Percentiles rank a stretch among this genome's conserved stretches.
Conservation (phyloP, 1,284 basidiomycete genomes). For the Dichomitus squalens region DNA sequence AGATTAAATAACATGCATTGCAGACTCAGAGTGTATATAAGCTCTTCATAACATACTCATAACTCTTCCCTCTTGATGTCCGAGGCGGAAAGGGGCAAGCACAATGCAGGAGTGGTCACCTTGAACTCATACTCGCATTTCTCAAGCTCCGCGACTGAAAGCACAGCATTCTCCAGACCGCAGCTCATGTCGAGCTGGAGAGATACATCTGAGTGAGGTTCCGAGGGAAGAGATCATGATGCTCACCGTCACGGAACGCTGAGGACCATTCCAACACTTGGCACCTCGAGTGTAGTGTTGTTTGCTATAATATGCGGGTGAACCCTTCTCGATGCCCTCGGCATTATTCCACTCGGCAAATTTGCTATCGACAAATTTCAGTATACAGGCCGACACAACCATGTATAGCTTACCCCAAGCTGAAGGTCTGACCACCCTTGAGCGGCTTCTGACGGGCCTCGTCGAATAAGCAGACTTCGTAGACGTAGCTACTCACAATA, state of each 20-base stretch:
- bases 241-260: conserved; percentile 76
- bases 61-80: conserved; percentile 53
- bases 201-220: not conserved
- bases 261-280: conserved; percentile 97
- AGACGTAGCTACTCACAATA: conserved; percentile 73
- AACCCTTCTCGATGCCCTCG: conserved; percentile 54
- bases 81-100: conserved; percentile 54
- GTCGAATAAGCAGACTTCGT: conserved; percentile 95
- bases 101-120: conserved; percentile 88
- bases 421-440: conserved; percentile 78
- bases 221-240: not conserved
- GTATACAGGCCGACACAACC: too few species aligned
- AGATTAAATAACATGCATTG: not conserved
- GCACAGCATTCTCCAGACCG: conserved; percentile 84
- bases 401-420: conserved; percentile 72
- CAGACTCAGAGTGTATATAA: not conserved
- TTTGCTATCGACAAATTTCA: conserved; percentile 46
- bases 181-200: conserved; percentile 79
- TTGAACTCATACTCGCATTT: conserved; percentile 97
- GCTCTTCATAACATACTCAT: not conserved
- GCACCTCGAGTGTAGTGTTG: conserved; percentile 85
- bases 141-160: conserved; percentile 87
- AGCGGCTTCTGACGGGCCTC: conserved; percentile 89
- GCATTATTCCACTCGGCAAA: conserved; percentile 79
- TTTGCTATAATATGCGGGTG: conserved; percentile 76